Conservation (phyloP, 2,329 filamentous ascomycete genomes). For the Trichophyton verrucosum region DNA sequence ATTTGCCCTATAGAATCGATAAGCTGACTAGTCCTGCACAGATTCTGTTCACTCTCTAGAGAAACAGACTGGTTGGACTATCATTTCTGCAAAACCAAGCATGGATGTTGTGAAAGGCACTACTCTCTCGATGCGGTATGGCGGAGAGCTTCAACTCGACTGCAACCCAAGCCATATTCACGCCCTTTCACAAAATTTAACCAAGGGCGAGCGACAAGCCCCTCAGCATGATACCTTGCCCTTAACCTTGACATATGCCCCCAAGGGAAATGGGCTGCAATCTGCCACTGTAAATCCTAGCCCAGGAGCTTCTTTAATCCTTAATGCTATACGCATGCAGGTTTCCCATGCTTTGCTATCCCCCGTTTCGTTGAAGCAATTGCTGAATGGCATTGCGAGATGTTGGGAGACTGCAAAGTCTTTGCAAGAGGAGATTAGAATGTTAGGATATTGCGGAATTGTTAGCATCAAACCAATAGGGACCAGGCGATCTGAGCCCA, state of each 20-base stretch:
- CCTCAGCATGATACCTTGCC: slow-evolving; percentile 10
- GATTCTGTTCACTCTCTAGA: slow-evolving; percentile 31
- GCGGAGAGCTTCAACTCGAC: slow-evolving; percentile 29
- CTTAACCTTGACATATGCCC: slow-evolving; percentile 25
- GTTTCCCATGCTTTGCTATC: slow-evolving; percentile 26
- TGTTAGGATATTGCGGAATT: slow-evolving; percentile 35
- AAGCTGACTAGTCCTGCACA: slow-evolving; percentile 12
- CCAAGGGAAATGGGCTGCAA: slow-evolving; percentile 12
- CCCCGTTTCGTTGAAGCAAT: slow-evolving; percentile 24
- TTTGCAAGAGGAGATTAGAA: slow-evolving; percentile 33
- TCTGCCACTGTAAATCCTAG: slow-evolving; percentile 16
- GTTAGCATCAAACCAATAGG: slow-evolving; percentile 25
- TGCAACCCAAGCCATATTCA: slow-evolving; percentile 32
- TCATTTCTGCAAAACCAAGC: slow-evolving; percentile 25
- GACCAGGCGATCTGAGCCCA: slow-evolving; percentile 13
- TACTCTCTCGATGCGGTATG: slow-evolving; percentile 32
- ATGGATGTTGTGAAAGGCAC: slow-evolving; percentile 21
- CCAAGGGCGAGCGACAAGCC: slow-evolving; percentile 16
- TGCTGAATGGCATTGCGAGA: slow-evolving; percentile 31
- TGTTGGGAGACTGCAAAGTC: slow-evolving; percentile 32
- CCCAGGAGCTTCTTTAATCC: slow-evolving; percentile 30
- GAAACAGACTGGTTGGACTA: slow-evolving; percentile 33
- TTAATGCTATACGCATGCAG: slow-evolving; percentile 31
- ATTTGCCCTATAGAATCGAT: not conserved
- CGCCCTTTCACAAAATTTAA: slow-evolving; percentile 15